Percentiles rank a stretch among this genome's conserved stretches.
phyloP scores from a whole-genome alignment of 306 rosid species.

The Mimosa bimucronata region DNA sequence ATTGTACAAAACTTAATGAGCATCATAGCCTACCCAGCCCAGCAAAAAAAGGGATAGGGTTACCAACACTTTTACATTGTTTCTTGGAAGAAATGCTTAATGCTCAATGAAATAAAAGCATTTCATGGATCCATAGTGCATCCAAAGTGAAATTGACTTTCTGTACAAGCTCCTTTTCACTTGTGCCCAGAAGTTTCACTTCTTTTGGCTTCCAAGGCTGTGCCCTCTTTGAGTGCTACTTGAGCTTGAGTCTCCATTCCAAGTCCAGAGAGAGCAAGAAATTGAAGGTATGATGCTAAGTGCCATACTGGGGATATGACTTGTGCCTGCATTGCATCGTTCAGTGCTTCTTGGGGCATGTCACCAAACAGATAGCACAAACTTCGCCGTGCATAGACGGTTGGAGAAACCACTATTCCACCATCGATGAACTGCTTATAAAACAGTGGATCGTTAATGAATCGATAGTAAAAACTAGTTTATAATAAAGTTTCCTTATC shows the following conservation, averaged over 20 bases:
- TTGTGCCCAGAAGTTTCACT: slow-evolving; percentile 37
- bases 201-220: slow-evolving; percentile 52
- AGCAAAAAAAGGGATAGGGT: slow-evolving; percentile 28
- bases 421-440: slow-evolving; percentile 52
- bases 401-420: slow-evolving; percentile 63
- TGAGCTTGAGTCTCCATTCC: slow-evolving; percentile 55
- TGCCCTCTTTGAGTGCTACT: slow-evolving; percentile 56
- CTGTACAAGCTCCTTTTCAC: slow-evolving; percentile 29
- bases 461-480: not conserved
- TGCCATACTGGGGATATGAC: slow-evolving; percentile 58
- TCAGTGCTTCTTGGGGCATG: slow-evolving; percentile 54
- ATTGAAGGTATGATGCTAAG: slow-evolving; percentile 60
- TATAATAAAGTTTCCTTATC: not conserved
- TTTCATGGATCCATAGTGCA: slow-evolving; percentile 1
- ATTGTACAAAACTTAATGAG: slow-evolving; percentile 17
- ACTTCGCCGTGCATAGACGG: slow-evolving; percentile 54
- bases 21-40: slow-evolving; percentile 32
- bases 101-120: not conserved
- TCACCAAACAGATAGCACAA: slow-evolving; percentile 47
- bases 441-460: slow-evolving; percentile 19
- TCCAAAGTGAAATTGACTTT: not conserved
- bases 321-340: slow-evolving; percentile 65
- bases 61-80: slow-evolving; percentile 31
- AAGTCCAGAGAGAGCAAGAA: slow-evolving; percentile 46
- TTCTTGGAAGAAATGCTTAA: slow-evolving; percentile 6